Percentiles rank a stretch among this genome's conserved stretches.
These are phyloP conservation scores for Polyplosphaeria fusca DNA, from an alignment of 495 filamentous ascomycete species.

Conservation along the genomic window DNA sequence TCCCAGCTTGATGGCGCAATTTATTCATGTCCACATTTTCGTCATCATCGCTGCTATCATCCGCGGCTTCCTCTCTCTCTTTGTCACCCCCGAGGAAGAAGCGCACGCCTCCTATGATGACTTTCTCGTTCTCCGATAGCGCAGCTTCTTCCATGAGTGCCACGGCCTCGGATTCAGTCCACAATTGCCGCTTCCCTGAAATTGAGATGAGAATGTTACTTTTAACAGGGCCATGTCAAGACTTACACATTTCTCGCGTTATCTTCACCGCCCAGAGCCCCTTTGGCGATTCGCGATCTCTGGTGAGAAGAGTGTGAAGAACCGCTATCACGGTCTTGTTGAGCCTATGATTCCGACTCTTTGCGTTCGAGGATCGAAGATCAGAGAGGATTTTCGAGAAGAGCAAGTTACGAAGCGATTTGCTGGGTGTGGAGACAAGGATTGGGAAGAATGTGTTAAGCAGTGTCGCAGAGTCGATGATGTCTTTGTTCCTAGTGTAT, in stretches of 20 bases:
- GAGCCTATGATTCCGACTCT: constrained; percentile 81
- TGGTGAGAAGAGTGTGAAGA: constrained; percentile 83
- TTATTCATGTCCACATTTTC: constrained; percentile 74
- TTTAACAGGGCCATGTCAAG: too few relatives aligned
- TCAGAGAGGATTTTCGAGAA: constrained; percentile 92
- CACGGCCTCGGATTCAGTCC: constrained; percentile 82
- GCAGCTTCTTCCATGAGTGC: constrained; percentile 92
- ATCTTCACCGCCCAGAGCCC: constrained; percentile 93
- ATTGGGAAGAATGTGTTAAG: constrained; percentile 91
- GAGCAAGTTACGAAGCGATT: constrained; percentile 75
- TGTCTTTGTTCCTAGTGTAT: background rate
- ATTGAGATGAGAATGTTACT: too few relatives aligned
- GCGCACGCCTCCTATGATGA: constrained; percentile 76
- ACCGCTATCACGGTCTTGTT: constrained; percentile 87
- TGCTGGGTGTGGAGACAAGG: constrained; percentile 79
- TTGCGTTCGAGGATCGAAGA: constrained; percentile 77
- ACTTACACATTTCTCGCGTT: constrained; percentile 81
- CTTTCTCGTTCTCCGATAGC: constrained; percentile 81
- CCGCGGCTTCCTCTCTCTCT: constrained; percentile 86
- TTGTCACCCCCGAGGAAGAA: constrained; percentile 97
- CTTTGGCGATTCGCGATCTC: constrained; percentile 77
- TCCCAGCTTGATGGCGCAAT: constrained; percentile 76
- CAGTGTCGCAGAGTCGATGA: constrained; percentile 39
- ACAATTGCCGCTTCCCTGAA: constrained; percentile 84
- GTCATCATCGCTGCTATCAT: constrained; percentile 78